Evolutionary conservation across 1,284 basidiomycete genomes (phyloP), one percentile per base, ranked within the genome.

Genomic region (Tremellales sp.): DNA sequence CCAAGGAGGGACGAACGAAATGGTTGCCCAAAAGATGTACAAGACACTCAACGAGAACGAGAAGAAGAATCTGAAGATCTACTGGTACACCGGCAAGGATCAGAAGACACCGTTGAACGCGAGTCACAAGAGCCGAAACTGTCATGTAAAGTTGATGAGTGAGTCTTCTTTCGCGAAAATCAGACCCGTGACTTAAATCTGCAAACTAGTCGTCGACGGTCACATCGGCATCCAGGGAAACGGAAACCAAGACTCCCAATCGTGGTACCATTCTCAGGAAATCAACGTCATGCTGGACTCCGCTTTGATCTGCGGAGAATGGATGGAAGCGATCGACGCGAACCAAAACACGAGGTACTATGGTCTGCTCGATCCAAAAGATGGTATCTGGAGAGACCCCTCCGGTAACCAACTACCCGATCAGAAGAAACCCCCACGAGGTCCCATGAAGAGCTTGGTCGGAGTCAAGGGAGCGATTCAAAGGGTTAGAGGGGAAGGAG

Each of bases 231-330:
- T 87, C 50, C 57, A 60, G 43, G 64, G 65, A 4, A 67, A 68
- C 47, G 65, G 66, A n/a, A 68, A 69, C 46, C 63, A 57, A 49
- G 82, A 83, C 56, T 79, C 80, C 5, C 82, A 84, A 62, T 81
- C 79, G 8, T 86, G 84, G 83, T 85, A 77, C 73, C 85, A 87
- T 68, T 82, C 80, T 33, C 81, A 85, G 57, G 85, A 87, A 61
- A 77, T 82, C 60, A 86, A 87, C 61, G 74, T 86, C 43, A 78
- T 87, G 74, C 73, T 86, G 38, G 85, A 86, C 64, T 79, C 76
- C 1, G n/a, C 74, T 3, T 66, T 73, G 28, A 75, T 85, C 42
- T 80, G 81, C 38, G 53, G 61, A 37, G 80, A 82, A 53, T 85
- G 82, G 82, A 74, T 79, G 57, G 74, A 76, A 39, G 79, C 77